Evolutionary conservation across 228 moss, liverwort and hornwort genomes (phyloP).

Genomic region (Sphagnum magellanicum): DNA sequence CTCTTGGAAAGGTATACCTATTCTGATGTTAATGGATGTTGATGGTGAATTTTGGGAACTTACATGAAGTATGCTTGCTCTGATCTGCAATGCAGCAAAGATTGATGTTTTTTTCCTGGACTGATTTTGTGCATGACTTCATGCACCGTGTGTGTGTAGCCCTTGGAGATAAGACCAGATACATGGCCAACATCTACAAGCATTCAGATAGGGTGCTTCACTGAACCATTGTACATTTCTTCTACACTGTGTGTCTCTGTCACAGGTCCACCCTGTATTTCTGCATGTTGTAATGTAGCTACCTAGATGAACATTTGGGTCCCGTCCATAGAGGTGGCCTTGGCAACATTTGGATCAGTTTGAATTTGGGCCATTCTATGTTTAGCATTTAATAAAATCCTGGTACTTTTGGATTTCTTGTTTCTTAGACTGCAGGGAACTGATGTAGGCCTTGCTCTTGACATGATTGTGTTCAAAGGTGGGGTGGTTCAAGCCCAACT

Average conservation of each 20-base stretch:
- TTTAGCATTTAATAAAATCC: too few relatives aligned
- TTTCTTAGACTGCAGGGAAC: too few relatives aligned
- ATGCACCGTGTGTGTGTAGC: conserved; percentile 26
- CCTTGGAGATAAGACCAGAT: conserved; percentile 39
- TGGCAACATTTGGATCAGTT: too few relatives aligned
- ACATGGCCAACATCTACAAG: conserved; percentile 47
- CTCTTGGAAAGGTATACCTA: conserved; percentile 43
- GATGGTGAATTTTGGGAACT: background rate
- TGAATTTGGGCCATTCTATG: too few relatives aligned
- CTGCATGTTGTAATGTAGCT: too few relatives aligned
- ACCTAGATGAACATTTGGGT: too few relatives aligned
- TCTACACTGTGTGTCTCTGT: too few relatives aligned
- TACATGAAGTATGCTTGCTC: background rate
- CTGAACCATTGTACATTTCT: conserved; percentile 46
- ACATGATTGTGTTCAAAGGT: conserved; percentile 14
- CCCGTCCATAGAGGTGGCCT: too few relatives aligned
- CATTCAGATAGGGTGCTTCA: conserved; percentile 35
- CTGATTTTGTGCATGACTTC: background rate
- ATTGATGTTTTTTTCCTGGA: background rate
- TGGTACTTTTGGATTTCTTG: too few relatives aligned
- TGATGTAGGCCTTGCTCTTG: too few relatives aligned
- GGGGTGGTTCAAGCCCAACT: conserved; percentile 34
- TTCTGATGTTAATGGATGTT: background rate
- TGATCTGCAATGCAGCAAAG: background rate
- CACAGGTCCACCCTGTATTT: too few relatives aligned